Evolutionary conservation across 495 filamentous ascomycete species (phyloP).

Genomic region (Penicillium daleae): DNA sequence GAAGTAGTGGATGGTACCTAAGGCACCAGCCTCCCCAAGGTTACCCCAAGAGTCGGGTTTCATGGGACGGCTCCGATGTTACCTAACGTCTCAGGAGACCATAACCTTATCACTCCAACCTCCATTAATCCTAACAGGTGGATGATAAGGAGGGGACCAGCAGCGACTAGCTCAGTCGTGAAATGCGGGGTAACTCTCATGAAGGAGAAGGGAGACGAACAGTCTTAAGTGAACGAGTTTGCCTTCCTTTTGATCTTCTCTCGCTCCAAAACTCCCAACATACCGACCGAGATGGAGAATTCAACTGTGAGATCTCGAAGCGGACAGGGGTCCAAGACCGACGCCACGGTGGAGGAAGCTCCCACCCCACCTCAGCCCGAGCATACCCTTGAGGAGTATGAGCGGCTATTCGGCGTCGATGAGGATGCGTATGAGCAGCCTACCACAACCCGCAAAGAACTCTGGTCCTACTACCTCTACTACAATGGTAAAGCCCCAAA

Average conservation of each 20-base stretch:
- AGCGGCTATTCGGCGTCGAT: conserved; percentile 44
- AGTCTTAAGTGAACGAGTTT: not conserved
- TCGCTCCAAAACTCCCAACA: not conserved
- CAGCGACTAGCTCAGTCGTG: not conserved
- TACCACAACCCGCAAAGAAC: conserved; percentile 49
- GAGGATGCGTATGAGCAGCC: conserved; percentile 47
- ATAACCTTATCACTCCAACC: not conserved
- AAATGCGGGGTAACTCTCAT: conserved; percentile 3
- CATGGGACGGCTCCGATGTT: not conserved
- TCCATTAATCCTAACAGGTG: not conserved
- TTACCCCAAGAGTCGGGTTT: not conserved
- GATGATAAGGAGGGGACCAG: not conserved
- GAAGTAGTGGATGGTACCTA: too few relatives aligned
- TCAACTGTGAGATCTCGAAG: not conserved
- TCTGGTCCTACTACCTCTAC: conserved; percentile 57
- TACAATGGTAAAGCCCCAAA: conserved; percentile 37
- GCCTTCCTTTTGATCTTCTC: not conserved
- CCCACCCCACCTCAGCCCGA: conserved; percentile 14
- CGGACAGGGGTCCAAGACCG: conserved; percentile 9
- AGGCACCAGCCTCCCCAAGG: not conserved
- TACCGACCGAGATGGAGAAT: conserved; percentile 7
- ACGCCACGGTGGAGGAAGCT: conserved; percentile 10
- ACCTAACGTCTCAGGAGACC: not conserved
- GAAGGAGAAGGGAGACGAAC: not conserved
- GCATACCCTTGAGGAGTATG: conserved; percentile 35